Evolutionary conservation across 371 early-diverging fungal genomes (phyloP).

Genomic region (Entomophthora muscae): DNA sequence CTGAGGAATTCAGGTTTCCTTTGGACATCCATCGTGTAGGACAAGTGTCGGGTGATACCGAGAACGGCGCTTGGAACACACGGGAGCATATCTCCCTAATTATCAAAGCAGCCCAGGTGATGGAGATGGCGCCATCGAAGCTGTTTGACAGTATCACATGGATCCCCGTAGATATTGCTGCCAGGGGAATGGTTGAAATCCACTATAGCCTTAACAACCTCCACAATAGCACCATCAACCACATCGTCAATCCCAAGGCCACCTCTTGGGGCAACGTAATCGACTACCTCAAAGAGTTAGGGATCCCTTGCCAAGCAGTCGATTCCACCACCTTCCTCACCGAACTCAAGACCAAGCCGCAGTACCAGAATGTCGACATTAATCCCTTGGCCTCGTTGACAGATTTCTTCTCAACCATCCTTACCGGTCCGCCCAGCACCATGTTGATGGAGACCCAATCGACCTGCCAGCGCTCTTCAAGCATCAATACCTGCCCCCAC

Average conservation of each 20-base stretch:
- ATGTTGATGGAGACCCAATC: not conserved
- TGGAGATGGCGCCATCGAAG: not conserved
- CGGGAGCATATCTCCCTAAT: conserved; percentile 19
- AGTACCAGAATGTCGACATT: not conserved
- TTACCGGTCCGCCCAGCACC: not conserved
- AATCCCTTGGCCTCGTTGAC: conserved; percentile 5
- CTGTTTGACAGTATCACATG: not conserved
- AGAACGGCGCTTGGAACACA: conserved; percentile 22
- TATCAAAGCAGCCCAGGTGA: not conserved
- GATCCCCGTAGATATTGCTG: conserved; percentile 9
- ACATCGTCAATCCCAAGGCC: conserved; percentile 3
- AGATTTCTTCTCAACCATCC: not conserved
- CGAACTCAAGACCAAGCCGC: not conserved
- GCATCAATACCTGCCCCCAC: not conserved
- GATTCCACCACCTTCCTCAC: not conserved
- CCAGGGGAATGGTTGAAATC: conserved; percentile 4
- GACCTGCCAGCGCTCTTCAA: not conserved
- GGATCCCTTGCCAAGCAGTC: not conserved
- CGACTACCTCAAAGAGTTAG: not conserved
- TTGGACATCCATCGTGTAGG: conserved; percentile 21
- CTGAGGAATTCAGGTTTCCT: conserved; percentile 16
- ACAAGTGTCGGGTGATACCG: conserved; percentile 21
- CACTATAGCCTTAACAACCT: not conserved
- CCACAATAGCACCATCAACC: not conserved
- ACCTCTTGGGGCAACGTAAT: not conserved